These are phyloP conservation scores for Daldinia decipiens DNA, from an alignment of 495 filamentous ascomycete genomes.

Conservation along the genomic window DNA sequence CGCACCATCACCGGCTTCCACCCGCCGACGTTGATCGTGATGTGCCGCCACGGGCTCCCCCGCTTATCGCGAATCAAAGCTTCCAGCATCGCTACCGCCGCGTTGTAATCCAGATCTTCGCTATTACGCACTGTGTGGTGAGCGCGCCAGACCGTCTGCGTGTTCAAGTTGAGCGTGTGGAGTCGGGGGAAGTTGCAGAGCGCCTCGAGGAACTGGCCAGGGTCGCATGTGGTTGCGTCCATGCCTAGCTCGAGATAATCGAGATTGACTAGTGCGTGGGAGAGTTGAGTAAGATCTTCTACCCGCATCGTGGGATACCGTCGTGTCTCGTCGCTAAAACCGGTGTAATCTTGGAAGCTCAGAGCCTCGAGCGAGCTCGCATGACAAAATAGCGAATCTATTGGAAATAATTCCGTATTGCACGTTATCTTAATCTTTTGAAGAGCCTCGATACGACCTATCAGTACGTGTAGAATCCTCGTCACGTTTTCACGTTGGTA, in stretches of 20 bases:
- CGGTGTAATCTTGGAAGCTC: constrained; percentile 44
- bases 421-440: constrained; percentile 37
- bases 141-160: constrained; percentile 42
- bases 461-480: constrained; percentile 30
- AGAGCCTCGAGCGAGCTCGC: constrained; percentile 35
- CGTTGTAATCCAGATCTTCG: constrained; percentile 20
- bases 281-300: constrained; percentile 34
- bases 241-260: constrained; percentile 45
- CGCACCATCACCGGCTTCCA: constrained; percentile 48
- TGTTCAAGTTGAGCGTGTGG: constrained; percentile 40
- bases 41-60: constrained; percentile 26
- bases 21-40: constrained; percentile 47
- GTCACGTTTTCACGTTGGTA: constrained; percentile 39
- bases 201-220: constrained; percentile 24
- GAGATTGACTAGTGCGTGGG: constrained; percentile 26
- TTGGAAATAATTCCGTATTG: constrained; percentile 36
- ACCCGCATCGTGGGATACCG: constrained; percentile 40
- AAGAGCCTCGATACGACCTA: constrained; percentile 41
- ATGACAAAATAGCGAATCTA: constrained; percentile 40
- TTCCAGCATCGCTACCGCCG: constrained; percentile 14
- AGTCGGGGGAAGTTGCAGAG: constrained; percentile 38
- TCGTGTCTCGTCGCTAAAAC: constrained; percentile 41
- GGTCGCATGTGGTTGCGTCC: constrained; percentile 30
- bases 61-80: constrained; percentile 23
- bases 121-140: constrained; percentile 1